Evolutionary conservation across 306 rosid genomes (phyloP).

Genomic region (Castanea crenata): DNA sequence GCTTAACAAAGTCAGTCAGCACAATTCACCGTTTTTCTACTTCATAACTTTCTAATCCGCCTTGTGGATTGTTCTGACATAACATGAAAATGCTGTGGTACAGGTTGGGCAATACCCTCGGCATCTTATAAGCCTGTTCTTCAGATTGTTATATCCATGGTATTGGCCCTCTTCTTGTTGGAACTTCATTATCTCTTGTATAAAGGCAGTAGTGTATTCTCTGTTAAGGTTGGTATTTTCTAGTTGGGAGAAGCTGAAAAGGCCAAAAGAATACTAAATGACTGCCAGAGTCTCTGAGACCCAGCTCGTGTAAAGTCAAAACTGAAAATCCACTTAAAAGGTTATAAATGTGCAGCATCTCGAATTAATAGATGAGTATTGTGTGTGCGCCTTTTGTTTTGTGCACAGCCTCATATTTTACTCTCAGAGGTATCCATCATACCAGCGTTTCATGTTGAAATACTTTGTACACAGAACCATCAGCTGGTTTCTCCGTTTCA

Average conservation of each 20-base stretch:
- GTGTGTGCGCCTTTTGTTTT: neutral
- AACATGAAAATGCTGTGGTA: slow-evolving; percentile 1
- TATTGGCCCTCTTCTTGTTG: slow-evolving; percentile 99
- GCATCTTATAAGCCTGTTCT: slow-evolving; percentile 91
- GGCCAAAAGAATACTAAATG: slow-evolving; percentile 36
- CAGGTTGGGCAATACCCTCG: slow-evolving; percentile 95
- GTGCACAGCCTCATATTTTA: neutral
- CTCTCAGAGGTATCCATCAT: neutral
- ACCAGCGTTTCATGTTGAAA: neutral
- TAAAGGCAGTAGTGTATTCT: slow-evolving; percentile 53
- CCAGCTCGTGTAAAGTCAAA: neutral
- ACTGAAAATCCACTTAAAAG: neutral
- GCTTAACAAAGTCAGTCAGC: neutral
- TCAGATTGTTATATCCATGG: slow-evolving; percentile 94
- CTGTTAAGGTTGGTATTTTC: slow-evolving; percentile 57
- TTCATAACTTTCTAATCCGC: neutral
- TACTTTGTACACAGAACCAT: neutral
- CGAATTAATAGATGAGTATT: neutral
- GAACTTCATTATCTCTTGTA: slow-evolving; percentile 61
- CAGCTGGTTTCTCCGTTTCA: no score
- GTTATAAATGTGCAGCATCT: neutral
- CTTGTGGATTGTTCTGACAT: neutral
- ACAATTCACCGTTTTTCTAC: neutral
- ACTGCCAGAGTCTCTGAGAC: neutral
- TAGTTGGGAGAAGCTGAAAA: slow-evolving; percentile 49